A percentile compares a stretch with the other conserved stretches of the same genome.
Evolutionary conservation across 164 flowering plant genomes (phyloP).

Genomic region (Aristolochia contorta): DNA sequence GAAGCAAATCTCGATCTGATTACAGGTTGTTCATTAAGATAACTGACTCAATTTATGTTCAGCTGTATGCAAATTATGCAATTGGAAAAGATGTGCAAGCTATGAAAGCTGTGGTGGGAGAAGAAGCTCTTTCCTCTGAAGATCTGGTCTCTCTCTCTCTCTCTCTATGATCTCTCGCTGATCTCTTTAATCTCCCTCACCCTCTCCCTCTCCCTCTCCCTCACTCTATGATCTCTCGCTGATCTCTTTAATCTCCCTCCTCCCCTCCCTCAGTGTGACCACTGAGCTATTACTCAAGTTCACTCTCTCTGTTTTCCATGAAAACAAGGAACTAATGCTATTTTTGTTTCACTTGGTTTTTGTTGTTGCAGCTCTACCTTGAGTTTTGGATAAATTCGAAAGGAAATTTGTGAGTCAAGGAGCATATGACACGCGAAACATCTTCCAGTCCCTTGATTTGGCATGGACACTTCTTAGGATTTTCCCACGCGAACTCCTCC

Average conservation of each 20-base stretch:
- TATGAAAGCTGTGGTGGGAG: constrained; percentile 99
- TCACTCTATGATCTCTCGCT: too few relatives aligned
- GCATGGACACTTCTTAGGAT: constrained; percentile 97
- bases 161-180: background rate
- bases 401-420: constrained; percentile 91
- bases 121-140: constrained; percentile 98
- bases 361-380: constrained; percentile 65
- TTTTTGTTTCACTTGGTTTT: too few relatives aligned
- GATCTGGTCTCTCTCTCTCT: constrained; percentile 55
- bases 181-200: too few relatives aligned
- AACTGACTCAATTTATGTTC: constrained; percentile 2
- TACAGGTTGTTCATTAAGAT: background rate
- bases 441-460: constrained; percentile 93
- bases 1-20: background rate
- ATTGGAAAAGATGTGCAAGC: constrained; percentile 99
- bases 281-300: too few relatives aligned
- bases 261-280: too few relatives aligned
- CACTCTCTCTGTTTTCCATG: too few relatives aligned
- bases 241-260: too few relatives aligned
- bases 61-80: constrained; percentile 98
- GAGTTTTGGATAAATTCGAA: constrained; percentile 96
- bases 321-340: too few relatives aligned
- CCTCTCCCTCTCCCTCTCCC: too few relatives aligned
- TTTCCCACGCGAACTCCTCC: constrained; percentile 97
- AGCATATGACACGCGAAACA: constrained; percentile 90